Percentiles rank a stretch among this genome's conserved stretches.
These are phyloP conservation scores for Russula sp. DNA, from an alignment of 768 basidiomycete genomes.

Conservation along the genomic window DNA sequence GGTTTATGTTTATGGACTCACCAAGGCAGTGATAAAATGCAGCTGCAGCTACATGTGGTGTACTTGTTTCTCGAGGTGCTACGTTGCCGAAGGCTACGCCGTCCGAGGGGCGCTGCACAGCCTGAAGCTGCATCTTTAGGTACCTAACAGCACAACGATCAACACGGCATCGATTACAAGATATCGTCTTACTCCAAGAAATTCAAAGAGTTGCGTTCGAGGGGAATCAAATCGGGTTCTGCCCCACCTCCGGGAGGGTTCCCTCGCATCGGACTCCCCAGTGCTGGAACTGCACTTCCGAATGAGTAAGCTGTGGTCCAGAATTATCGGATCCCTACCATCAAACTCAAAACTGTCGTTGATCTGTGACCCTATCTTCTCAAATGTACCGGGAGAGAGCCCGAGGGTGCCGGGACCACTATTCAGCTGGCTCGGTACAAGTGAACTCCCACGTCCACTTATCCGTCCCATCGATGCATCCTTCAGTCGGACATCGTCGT, in stretches of 20 bases:
- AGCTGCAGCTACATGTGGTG: constrained; percentile 70
- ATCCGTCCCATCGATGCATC: constrained; percentile 39
- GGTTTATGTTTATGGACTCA: constrained; percentile 28
- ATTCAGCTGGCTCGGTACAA: constrained; percentile 30
- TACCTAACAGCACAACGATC: constrained; percentile 44
- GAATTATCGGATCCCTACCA: constrained; percentile 37
- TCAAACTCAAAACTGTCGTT: constrained; percentile 64
- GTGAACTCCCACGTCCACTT: constrained; percentile 54
- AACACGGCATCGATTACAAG: background rate
- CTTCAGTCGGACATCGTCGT: constrained; percentile 47
- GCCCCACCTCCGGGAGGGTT: constrained; percentile 46
- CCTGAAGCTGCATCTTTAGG: constrained; percentile 66
- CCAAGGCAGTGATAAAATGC: constrained; percentile 85
- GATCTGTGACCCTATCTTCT: constrained; percentile 35
- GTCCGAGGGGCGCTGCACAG: constrained; percentile 43
- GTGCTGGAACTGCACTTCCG: constrained; percentile 27
- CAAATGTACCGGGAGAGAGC: constrained; percentile 47
- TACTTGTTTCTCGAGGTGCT: constrained; percentile 60
- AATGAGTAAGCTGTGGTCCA: constrained; percentile 13
- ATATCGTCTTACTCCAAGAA: constrained; percentile 60
- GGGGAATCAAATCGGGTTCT: constrained; percentile 48
- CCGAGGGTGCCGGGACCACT: constrained; percentile 32
- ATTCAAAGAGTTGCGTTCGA: constrained; percentile 74
- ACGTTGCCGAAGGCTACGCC: constrained; percentile 58
- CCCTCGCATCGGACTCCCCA: constrained; percentile 26